A percentile compares a stretch with the other conserved stretches of the same genome.
Evolutionary conservation across 2,329 filamentous ascomycete genomes (phyloP).

Genomic region (Neoscytalidium dimidiatum): DNA sequence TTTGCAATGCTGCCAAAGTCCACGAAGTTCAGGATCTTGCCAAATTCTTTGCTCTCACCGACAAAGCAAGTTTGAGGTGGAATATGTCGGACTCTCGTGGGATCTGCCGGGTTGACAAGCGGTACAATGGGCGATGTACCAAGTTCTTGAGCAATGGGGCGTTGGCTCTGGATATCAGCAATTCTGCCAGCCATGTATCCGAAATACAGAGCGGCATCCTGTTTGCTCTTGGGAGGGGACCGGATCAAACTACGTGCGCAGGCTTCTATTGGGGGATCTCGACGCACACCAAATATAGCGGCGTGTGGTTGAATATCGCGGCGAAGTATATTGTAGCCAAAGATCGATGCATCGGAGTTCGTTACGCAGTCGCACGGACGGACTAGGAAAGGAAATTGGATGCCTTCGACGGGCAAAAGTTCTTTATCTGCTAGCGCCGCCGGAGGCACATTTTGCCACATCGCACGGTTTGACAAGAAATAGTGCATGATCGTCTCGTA

Average conservation of each 20-base stretch:
- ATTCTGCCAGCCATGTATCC: conserved; percentile 80
- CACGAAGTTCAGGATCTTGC: conserved; percentile 94
- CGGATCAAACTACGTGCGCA: conserved; percentile 74
- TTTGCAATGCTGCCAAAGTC: conserved; percentile 90
- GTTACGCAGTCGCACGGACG: conserved; percentile 78
- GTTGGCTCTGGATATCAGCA: conserved; percentile 62
- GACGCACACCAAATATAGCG: conserved; percentile 80
- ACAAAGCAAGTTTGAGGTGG: conserved; percentile 78
- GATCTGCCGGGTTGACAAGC: conserved; percentile 52
- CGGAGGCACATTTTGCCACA: conserved; percentile 9
- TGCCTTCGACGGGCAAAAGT: conserved; percentile 10
- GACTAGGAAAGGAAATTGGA: conserved; percentile 63
- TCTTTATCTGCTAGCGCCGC: conserved; percentile 8
- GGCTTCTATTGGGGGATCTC: conserved; percentile 74
- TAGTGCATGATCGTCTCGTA: conserved; percentile 12
- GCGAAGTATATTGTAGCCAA: conserved; percentile 79
- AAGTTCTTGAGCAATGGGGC: conserved; percentile 61
- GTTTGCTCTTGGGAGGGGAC: conserved; percentile 67
- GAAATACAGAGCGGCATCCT: conserved; percentile 72
- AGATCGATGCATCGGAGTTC: conserved; percentile 71
- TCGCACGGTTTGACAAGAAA: conserved; percentile 11
- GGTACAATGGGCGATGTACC: conserved; percentile 72
- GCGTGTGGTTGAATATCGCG: conserved; percentile 79
- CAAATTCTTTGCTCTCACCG: conserved; percentile 71
- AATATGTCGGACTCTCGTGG: conserved; percentile 52